phyloP scores from a whole-genome alignment of 176 grass and related monocot species.

The Themeda triandra region DNA sequence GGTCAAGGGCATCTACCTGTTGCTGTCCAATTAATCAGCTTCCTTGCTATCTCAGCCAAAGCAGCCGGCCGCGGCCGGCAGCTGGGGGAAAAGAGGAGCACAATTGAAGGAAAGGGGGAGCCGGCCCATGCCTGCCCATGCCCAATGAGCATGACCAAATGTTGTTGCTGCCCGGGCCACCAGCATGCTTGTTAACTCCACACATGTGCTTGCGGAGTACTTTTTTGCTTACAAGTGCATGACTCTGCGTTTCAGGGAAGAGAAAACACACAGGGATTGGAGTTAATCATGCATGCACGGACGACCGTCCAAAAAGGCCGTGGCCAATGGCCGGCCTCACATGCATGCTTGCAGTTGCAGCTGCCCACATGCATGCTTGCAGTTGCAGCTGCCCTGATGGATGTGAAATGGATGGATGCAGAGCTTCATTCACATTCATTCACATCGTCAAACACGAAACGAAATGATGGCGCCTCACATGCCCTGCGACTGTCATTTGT shows the following conservation, averaged over 20 bases:
- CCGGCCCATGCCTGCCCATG: not conserved
- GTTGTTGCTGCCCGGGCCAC: slow-evolving; percentile 25
- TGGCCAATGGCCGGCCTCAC: too few species aligned
- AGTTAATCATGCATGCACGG: slow-evolving; percentile 10
- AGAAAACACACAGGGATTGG: not conserved
- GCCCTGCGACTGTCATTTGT: not conserved
- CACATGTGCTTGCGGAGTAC: not conserved
- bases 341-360: too few species aligned
- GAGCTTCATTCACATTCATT: not conserved
- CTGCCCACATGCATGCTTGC: slow-evolving; percentile 2
- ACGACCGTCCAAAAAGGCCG: slow-evolving; percentile 4
- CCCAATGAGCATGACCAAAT: not conserved
- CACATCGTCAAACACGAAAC: not conserved
- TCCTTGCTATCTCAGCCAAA: slow-evolving; percentile 46
- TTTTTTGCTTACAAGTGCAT: not conserved
- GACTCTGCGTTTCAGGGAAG: not conserved
- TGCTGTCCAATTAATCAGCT: slow-evolving; percentile 49
- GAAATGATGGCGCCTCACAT: slow-evolving; percentile 30
- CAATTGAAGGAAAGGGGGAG: slow-evolving; percentile 31
- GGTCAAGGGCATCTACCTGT: slow-evolving; percentile 22
- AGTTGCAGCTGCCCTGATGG: not conserved
- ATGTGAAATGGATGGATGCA: not conserved
- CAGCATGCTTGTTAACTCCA: not conserved
- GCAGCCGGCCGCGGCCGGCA: not conserved
- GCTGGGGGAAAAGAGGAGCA: not conserved